Percentiles rank a stretch among this genome's conserved stretches.
These are phyloP conservation scores for Thinopyrum obtusiflorum DNA, from an alignment of 202 grass and related monocot species.

Conservation along the genomic window DNA sequence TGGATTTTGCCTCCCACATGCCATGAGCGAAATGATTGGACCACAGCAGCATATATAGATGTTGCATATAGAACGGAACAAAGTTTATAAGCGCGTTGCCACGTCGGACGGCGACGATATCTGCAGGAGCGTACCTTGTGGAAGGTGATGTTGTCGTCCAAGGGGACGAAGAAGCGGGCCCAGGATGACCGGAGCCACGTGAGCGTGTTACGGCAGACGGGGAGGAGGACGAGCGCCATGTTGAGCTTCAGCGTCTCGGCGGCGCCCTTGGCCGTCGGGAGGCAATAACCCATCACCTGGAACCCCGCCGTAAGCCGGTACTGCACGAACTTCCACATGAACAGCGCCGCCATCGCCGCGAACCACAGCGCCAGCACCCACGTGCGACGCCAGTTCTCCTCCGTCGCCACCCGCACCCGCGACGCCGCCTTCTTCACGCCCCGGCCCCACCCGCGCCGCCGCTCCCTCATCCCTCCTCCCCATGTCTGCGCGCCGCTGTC, in stretches of 20 bases:
- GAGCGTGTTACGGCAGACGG: constrained; percentile 92
- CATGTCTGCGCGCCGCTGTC: neutral
- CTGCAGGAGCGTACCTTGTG: constrained; percentile 65
- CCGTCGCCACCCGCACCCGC: constrained; percentile 47
- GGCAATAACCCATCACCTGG: constrained; percentile 89
- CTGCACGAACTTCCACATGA: constrained; percentile 93
- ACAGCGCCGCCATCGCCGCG: constrained; percentile 59
- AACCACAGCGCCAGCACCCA: constrained; percentile 86
- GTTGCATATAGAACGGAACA: no score
- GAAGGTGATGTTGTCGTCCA: constrained; percentile 99
- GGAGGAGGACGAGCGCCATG: constrained; percentile 95
- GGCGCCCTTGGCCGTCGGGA: constrained; percentile 83
- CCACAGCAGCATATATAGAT: no score
- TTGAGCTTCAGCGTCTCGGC: constrained; percentile 99
- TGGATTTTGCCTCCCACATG: no score
- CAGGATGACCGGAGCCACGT: constrained; percentile 95
- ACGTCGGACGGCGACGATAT: no score
- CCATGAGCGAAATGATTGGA: no score
- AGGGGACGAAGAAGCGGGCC: constrained; percentile 89
- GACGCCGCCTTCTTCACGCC: constrained; percentile 27
- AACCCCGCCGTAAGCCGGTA: constrained; percentile 63
- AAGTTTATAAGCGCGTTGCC: no score
- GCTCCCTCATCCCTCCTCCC: neutral
- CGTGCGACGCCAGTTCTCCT: constrained; percentile 83
- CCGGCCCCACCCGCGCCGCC: neutral